Evolutionary conservation across 1,139 yeast genomes (phyloP), one percentile per base, ranked within the genome.

Genomic region (Suhomyces wounanorum): DNA sequence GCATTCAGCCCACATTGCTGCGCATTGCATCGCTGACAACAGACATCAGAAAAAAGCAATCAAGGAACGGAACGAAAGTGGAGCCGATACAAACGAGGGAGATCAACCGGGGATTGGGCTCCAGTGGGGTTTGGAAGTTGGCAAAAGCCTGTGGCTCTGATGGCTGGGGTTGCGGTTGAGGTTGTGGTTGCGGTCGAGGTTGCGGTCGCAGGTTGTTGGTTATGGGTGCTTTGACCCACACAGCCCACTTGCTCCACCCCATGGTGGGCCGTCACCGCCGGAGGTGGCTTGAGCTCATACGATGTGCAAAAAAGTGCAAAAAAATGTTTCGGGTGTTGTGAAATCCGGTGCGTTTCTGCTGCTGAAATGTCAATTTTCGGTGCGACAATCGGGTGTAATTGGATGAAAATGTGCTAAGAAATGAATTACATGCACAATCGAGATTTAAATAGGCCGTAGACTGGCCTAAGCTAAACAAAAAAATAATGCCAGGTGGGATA

Each of bases 1-100:
- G 44, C 42, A 40, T 36, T 26, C 18, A 30, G 39, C 35, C 43
- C 48, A 45, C 48, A 45, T 33, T 45, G 44, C 48, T 10, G 40
- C 21, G 36, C 48, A 40, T 37, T 40, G 40, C 38, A 35, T 38
- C 39, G 42, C 42, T 26, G 33, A 40, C 33, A 40, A 40, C 30
- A 40, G 9, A 17, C 30, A 25, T 28, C 14, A 17, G 23, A 28
- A 40, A 38, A 40, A 40, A 40, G 42, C 42, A 40, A 40, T 40
- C 30, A 26, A 40, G 42, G 42, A 40, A 38, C 41, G 14, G 33
- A 33, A 33, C 37, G 8, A 14, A 33, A 13, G 3, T 6, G 37
- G 18, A 16, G 18, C 37, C 37, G 37, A 33, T 18, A 11, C 11
- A 14, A 33, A 31, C 16, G 30, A 26, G 33, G 7, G 33, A 30